These are phyloP conservation scores for Lichtheimia ramosa DNA, from an alignment of 371 early-diverging fungal species.

Conservation along the genomic window DNA sequence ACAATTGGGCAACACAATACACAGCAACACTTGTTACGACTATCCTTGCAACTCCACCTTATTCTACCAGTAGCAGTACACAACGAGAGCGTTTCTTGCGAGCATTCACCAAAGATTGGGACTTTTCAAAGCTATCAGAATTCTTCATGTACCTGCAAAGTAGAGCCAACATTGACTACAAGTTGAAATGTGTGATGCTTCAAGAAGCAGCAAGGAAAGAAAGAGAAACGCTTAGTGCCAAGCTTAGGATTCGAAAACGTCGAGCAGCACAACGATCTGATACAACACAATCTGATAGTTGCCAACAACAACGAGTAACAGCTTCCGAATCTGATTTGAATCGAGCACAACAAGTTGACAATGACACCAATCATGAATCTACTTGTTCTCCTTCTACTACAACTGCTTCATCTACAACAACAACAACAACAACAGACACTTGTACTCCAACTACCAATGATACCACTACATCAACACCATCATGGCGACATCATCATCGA, in stretches of 20 bases:
- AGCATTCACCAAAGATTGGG: constrained; percentile 72
- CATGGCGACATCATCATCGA: constrained; percentile 38
- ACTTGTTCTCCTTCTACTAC: neutral
- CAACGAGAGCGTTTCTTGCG: constrained; percentile 66
- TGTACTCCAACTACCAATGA: neutral
- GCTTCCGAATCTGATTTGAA: neutral
- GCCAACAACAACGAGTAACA: neutral
- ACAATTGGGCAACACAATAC: constrained; percentile 63
- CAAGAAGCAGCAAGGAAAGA: constrained; percentile 67
- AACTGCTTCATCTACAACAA: neutral
- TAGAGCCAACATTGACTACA: constrained; percentile 67
- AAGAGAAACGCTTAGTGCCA: constrained; percentile 40
- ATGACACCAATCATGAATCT: neutral
- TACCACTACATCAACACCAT: neutral
- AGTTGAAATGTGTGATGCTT: constrained; percentile 72
- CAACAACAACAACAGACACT: neutral
- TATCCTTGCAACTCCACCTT: constrained; percentile 40
- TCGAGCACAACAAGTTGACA: neutral
- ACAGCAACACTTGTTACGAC: constrained; percentile 52
- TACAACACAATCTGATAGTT: neutral
- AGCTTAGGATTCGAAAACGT: constrained; percentile 29
- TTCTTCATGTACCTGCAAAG: constrained; percentile 73
- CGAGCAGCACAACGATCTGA: constrained; percentile 2
- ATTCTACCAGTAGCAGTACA: constrained; percentile 23
- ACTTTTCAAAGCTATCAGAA: constrained; percentile 75